Percentiles rank a stretch among this genome's conserved stretches.
Conservation (phyloP, 805 yeast species). For the Tetrapisispora phaffii region DNA sequence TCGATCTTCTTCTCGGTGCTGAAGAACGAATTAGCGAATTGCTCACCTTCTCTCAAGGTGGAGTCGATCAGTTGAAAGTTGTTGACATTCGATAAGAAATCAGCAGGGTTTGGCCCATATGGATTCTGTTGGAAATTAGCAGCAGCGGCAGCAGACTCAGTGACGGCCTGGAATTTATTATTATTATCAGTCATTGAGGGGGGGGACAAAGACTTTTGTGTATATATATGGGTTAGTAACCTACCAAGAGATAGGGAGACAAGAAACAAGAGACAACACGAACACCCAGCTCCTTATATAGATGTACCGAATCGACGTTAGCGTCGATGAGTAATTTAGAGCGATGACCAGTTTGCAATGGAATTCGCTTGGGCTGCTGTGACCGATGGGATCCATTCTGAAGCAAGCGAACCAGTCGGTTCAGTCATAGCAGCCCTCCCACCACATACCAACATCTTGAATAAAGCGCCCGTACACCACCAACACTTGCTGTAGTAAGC, state of each 20-base stretch:
- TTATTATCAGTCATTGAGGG: slow-evolving; percentile 3
- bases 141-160: slow-evolving; percentile 8
- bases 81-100: slow-evolving; percentile 79
- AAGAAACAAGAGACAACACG: no score
- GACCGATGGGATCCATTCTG: no score
- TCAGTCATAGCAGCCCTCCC: background rate
- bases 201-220: background rate
- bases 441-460: no score
- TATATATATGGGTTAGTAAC: background rate
- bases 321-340: background rate
- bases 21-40: slow-evolving; percentile 95
- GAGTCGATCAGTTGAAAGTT: slow-evolving; percentile 89
- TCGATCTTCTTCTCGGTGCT: slow-evolving; percentile 90
- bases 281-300: background rate
- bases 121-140: slow-evolving; percentile 43
- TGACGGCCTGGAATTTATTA: slow-evolving; percentile 12
- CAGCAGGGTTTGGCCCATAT: slow-evolving; percentile 92
- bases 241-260: no score
- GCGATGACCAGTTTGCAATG: background rate
- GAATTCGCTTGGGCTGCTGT: background rate
- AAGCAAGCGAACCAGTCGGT: no score
- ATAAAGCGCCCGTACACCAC: no score
- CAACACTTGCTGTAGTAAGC: no score
- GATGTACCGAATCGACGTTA: no score
- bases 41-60: slow-evolving; percentile 96